phyloP scores from a whole-genome alignment of 768 basidiomycete genomes.

The Leccinum ochraceum region DNA sequence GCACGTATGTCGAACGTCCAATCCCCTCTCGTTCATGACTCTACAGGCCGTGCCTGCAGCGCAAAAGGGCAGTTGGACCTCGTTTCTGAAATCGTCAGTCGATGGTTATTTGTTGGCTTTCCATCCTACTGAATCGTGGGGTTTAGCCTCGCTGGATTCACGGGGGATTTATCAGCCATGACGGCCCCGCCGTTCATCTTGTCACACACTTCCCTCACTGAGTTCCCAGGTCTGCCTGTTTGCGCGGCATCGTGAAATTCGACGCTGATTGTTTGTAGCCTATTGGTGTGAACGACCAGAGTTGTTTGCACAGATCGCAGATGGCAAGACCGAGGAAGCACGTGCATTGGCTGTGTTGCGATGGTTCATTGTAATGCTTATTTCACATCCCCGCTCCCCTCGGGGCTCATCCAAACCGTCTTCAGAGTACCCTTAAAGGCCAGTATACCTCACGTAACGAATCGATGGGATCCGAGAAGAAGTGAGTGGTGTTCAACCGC shows the following conservation, averaged over 20 bases:
- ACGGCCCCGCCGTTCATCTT: conserved; percentile 92
- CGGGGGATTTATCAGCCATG: conserved; percentile 83
- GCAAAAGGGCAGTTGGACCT: conserved; percentile 86
- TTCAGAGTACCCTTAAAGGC: conserved; percentile 86
- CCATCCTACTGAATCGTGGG: conserved; percentile 2
- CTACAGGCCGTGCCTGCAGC: conserved; percentile 71
- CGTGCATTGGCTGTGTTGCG: conserved; percentile 79
- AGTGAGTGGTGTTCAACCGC: conserved; percentile 48
- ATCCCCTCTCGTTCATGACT: conserved; percentile 23
- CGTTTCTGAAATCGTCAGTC: conserved; percentile 87
- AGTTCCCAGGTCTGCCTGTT: conserved; percentile 73
- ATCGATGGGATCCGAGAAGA: conserved; percentile 96
- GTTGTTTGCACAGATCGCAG: conserved; percentile 84
- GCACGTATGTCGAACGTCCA: conserved; percentile 34
- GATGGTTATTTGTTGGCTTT: not conserved
- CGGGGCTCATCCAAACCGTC: conserved; percentile 6
- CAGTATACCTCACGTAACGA: conserved; percentile 96
- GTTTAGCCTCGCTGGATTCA: conserved; percentile 76
- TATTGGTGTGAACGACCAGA: conserved; percentile 98
- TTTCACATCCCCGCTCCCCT: not conserved
- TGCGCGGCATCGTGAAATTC: not conserved
- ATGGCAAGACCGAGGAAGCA: conserved; percentile 71
- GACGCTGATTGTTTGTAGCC: conserved; percentile 44
- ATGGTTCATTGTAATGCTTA: conserved; percentile 84
- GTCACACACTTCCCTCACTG: conserved; percentile 86